Conservation (phyloP, 495 filamentous ascomycete genomes). For the Hypoxylon lenormandii region DNA sequence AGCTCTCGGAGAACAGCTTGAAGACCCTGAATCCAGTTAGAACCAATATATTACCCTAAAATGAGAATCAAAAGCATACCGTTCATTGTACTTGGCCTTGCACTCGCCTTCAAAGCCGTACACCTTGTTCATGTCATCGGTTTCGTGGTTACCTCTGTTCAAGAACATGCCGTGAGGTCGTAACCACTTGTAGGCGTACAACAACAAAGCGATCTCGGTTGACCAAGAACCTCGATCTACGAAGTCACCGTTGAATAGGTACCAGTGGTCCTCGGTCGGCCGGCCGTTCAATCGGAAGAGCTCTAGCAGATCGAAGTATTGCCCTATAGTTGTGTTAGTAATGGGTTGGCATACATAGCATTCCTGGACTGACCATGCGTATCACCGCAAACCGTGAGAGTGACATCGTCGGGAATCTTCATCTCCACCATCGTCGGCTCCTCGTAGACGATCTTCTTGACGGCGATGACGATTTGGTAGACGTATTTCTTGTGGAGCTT, state of each 20-base stretch:
- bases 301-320: conserved; percentile 97
- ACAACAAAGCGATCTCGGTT: conserved; percentile 89
- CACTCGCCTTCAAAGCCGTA: conserved; percentile 99
- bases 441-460: conserved; percentile 86
- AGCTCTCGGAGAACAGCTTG: conserved; percentile 98
- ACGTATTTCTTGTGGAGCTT: conserved; percentile 95
- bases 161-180: conserved; percentile 89
- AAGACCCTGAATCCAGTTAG: conserved; percentile 68
- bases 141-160: conserved; percentile 99
- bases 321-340: conserved; percentile 67
- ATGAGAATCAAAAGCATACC: conserved; percentile 48
- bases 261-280: conserved; percentile 84
- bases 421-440: conserved; percentile 98
- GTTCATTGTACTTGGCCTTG: conserved; percentile 96
- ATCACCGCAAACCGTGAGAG: conserved; percentile 95
- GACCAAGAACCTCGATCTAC: conserved; percentile 98
- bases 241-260: conserved; percentile 99
- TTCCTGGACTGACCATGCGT: conserved; percentile 78
- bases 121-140: conserved; percentile 98
- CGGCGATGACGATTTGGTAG: conserved; percentile 91
- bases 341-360: conserved; percentile 3
- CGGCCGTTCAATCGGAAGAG: conserved; percentile 92
- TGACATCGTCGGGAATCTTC: conserved; percentile 77
- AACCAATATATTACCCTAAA: background rate
- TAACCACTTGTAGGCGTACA: conserved; percentile 98